These are phyloP conservation scores for Mycena capillaripes DNA, from an alignment of 768 basidiomycete species.

Conservation along the genomic window DNA sequence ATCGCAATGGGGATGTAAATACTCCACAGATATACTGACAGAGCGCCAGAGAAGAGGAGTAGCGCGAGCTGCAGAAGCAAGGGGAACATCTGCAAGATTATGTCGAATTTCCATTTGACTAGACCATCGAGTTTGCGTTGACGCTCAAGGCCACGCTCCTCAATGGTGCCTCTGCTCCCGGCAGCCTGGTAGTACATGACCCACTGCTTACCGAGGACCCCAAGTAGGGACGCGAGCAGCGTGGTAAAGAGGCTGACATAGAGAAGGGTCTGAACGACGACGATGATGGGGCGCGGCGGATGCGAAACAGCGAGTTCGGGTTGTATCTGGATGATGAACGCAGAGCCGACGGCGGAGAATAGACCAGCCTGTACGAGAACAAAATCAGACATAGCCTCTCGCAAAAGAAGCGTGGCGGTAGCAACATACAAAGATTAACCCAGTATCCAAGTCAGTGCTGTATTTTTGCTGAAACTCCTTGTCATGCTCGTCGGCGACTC, in stretches of 20 bases:
- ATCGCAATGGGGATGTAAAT: background rate
- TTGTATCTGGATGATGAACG: no score
- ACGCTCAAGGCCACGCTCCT: background rate
- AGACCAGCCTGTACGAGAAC: background rate
- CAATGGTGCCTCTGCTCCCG: background rate
- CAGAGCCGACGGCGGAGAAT: background rate
- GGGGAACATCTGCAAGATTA: no score
- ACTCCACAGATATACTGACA: background rate
- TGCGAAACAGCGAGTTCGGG: background rate
- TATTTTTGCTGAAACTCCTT: constrained; percentile 5
- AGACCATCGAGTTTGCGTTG: background rate
- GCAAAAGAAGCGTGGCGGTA: background rate
- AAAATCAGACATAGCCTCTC: background rate
- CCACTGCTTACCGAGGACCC: no score
- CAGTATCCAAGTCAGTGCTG: background rate
- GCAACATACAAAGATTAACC: background rate
- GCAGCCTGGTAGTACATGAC: no score
- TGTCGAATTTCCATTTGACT: background rate
- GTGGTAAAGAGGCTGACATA: background rate
- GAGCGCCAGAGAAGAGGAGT: background rate
- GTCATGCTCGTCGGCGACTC: background rate
- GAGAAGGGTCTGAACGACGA: background rate
- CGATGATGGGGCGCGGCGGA: background rate
- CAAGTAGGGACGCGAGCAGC: background rate
- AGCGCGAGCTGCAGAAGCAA: background rate